A percentile compares a stretch with the other conserved stretches of the same genome.
Evolutionary conservation across 179 eudicot genomes (phyloP).

Genomic region (Drosera spatulata): DNA sequence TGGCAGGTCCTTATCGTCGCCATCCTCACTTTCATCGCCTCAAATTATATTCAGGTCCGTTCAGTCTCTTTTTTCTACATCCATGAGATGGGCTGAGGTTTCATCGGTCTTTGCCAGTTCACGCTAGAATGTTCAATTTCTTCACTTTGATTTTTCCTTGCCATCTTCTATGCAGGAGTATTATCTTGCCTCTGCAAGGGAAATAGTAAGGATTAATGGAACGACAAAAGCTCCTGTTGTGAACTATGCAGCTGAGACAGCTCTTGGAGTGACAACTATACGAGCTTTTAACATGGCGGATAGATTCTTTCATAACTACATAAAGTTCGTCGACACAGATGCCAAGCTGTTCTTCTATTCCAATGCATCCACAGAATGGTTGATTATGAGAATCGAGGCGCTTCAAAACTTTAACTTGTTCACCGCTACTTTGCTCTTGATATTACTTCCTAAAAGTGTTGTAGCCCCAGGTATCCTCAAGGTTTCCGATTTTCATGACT

Average conservation of each 20-base stretch:
- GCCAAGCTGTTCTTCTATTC: slow-evolving; percentile 57
- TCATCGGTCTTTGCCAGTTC: background rate
- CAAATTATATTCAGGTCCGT: slow-evolving; percentile 51
- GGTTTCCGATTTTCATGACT: no score
- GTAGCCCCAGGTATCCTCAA: slow-evolving; percentile 40
- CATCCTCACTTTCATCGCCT: slow-evolving; percentile 27
- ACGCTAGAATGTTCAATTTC: background rate
- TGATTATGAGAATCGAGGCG: slow-evolving; percentile 49
- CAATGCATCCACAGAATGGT: slow-evolving; percentile 62
- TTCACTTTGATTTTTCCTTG: background rate
- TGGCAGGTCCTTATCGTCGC: slow-evolving; percentile 75
- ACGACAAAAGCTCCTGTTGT: slow-evolving; percentile 76
- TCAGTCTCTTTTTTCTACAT: background rate
- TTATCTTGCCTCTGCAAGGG: slow-evolving; percentile 62
- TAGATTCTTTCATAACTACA: slow-evolving; percentile 37
- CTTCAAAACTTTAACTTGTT: slow-evolving; percentile 53
- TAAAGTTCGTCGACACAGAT: slow-evolving; percentile 53
- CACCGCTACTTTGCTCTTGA: slow-evolving; percentile 44
- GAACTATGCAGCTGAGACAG: slow-evolving; percentile 67
- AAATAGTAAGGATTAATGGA: slow-evolving; percentile 69
- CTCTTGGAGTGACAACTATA: slow-evolving; percentile 61
- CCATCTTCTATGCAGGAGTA: slow-evolving; percentile 25
- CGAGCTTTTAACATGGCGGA: slow-evolving; percentile 52
- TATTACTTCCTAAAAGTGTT: slow-evolving; percentile 39
- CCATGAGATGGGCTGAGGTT: no score